Evolutionary conservation across 768 basidiomycete species (phyloP).

Genomic region (Leccinum incarnatum): DNA sequence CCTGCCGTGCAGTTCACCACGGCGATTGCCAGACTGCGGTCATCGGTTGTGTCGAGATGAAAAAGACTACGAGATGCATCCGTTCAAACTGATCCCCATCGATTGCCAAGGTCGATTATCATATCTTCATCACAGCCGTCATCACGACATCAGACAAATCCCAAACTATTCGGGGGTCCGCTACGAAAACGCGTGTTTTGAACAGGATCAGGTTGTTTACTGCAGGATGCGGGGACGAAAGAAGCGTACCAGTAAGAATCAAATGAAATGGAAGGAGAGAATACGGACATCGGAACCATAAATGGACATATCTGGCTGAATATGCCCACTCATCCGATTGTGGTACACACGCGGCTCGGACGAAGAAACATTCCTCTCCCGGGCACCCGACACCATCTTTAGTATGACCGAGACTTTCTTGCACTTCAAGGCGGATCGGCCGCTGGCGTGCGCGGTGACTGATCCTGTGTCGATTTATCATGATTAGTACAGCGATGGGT

Average conservation of each 20-base stretch:
- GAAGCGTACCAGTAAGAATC: neutral
- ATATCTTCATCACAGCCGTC: constrained; percentile 1
- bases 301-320: neutral
- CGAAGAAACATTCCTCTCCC: neutral
- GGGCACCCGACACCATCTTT: constrained; percentile 6
- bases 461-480: neutral
- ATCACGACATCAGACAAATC: constrained; percentile 24
- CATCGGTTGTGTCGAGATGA: neutral
- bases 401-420: neutral
- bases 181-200: constrained; percentile 4
- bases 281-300: neutral
- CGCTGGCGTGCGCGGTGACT: neutral
- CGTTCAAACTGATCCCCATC: constrained; percentile 9
- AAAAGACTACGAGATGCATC: neutral
- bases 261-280: neutral
- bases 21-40: neutral
- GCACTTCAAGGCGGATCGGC: neutral
- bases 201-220: constrained; percentile 4
- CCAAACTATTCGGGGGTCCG: constrained; percentile 11
- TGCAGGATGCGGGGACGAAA: neutral
- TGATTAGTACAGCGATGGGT: neutral
- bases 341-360: neutral
- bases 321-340: neutral
- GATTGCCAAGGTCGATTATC: constrained; percentile 7
- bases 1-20: neutral